These are phyloP conservation scores for Cyclocybe aegerita DNA, from an alignment of 768 basidiomycete species.

Conservation along the genomic window DNA sequence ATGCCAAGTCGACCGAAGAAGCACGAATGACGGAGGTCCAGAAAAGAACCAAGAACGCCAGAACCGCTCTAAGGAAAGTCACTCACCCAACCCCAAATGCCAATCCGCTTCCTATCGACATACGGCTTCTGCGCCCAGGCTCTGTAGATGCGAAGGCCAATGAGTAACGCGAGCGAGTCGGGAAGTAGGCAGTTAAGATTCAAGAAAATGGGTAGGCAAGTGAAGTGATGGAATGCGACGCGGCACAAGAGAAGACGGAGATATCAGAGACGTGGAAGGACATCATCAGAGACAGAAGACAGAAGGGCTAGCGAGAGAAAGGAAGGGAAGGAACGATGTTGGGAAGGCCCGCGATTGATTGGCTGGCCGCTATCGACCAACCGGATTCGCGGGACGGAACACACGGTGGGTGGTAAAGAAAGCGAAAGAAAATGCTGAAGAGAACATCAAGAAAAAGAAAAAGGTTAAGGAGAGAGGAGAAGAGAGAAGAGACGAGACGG, in stretches of 20 bases:
- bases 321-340: background rate
- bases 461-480: no score
- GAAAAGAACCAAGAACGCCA: background rate
- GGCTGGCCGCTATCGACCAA: background rate
- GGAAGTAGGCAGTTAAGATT: no score
- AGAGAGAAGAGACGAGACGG: no score
- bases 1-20: conserved; percentile 7
- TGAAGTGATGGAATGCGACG: no score
- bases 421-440: background rate
- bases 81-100: conserved; percentile 97
- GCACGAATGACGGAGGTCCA: background rate
- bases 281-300: background rate
- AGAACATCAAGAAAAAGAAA: no score
- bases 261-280: no score
- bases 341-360: no score
- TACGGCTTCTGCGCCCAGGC: conserved; percentile 86
- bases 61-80: background rate
- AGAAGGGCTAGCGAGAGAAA: no score
- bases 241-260: no score
- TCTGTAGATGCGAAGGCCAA: conserved; percentile 32
- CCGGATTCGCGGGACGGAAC: background rate
- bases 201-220: no score
- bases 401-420: background rate
- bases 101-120: conserved; percentile 85
- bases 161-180: no score